Percentiles rank a stretch among this genome's conserved stretches.
Evolutionary conservation across 805 yeast genomes (phyloP).

Genomic region (Pichia rugopelliculosa): DNA sequence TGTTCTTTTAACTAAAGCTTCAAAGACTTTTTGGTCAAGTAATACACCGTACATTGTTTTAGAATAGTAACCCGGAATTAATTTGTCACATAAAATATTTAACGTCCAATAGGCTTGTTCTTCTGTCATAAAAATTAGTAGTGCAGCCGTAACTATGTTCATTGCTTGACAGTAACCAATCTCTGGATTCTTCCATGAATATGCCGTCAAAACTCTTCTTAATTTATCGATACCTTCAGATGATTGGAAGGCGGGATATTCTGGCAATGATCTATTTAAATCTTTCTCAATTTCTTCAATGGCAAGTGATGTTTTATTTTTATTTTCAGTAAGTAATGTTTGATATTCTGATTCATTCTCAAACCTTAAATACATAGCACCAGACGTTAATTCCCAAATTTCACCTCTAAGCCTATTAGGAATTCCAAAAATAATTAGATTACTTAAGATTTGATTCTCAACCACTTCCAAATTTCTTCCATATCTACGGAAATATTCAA

Average conservation of each 20-base stretch:
- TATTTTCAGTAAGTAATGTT: conserved; percentile 50
- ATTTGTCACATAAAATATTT: conserved; percentile 68
- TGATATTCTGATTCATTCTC: conserved; percentile 55
- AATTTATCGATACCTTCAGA: conserved; percentile 79
- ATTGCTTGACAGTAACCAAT: conserved; percentile 98
- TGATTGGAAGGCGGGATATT: conserved; percentile 87
- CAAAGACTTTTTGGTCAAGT: conserved; percentile 90
- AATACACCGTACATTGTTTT: conserved; percentile 96
- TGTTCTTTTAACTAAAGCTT: conserved; percentile 77
- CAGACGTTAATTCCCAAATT: conserved; percentile 88
- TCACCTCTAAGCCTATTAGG: conserved; percentile 96
- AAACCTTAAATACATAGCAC: conserved; percentile 70
- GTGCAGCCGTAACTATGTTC: conserved; percentile 85
- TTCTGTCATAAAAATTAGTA: conserved; percentile 80
- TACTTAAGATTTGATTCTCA: conserved; percentile 69
- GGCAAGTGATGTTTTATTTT: conserved; percentile 65
- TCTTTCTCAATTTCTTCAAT: conserved; percentile 97
- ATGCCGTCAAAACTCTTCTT: conserved; percentile 84
- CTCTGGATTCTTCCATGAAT: conserved; percentile 94
- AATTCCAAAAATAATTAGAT: conserved; percentile 79
- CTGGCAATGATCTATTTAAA: conserved; percentile 88
- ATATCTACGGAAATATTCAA: conserved; percentile 74
- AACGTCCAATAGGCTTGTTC: conserved; percentile 97
- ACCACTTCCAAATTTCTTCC: conserved; percentile 79
- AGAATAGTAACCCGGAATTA: conserved; percentile 93